These are phyloP conservation scores for Arthrocladium fulminans DNA, from an alignment of 2,329 filamentous ascomycete species.

Conservation along the genomic window DNA sequence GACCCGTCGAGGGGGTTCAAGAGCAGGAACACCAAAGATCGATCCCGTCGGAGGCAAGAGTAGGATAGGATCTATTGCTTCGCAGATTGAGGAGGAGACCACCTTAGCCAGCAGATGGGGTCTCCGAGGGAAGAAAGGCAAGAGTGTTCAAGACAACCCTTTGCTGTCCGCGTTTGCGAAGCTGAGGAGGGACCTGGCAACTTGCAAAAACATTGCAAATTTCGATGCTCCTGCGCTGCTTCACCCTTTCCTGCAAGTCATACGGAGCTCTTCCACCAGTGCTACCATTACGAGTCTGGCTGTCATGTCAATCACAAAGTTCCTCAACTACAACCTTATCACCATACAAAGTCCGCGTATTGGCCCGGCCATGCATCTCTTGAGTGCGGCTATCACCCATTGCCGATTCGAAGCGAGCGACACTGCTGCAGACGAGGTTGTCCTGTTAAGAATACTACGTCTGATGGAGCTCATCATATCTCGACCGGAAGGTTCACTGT, in stretches of 20 bases:
- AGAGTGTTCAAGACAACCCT: conserved; percentile 95
- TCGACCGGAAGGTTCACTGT: conserved; percentile 77
- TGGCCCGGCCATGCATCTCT: conserved; percentile 81
- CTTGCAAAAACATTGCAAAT: conserved; percentile 76
- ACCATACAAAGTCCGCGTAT: conserved; percentile 76
- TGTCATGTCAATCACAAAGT: conserved; percentile 87
- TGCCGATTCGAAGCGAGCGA: conserved; percentile 97
- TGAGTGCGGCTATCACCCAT: conserved; percentile 92
- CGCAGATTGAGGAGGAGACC: conserved; percentile 33
- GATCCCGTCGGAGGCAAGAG: conserved; percentile 7
- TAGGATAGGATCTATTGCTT: conserved; percentile 7
- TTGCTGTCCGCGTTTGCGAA: conserved; percentile 91
- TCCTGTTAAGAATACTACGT: conserved; percentile 85
- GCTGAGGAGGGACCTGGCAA: conserved; percentile 76
- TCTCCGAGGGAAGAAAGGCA: conserved; percentile 84
- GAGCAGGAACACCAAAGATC: conserved; percentile 7
- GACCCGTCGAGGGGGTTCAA: background rate
- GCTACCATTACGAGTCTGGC: conserved; percentile 94
- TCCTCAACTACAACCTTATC: conserved; percentile 90
- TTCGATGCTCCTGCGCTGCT: conserved; percentile 87
- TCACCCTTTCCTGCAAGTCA: conserved; percentile 91
- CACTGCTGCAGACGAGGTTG: conserved; percentile 87
- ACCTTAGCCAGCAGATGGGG: conserved; percentile 78
- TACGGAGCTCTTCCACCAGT: conserved; percentile 90
- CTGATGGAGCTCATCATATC: conserved; percentile 99